Conservation (phyloP, 176 grass and related monocot species). For the Oryza nivara region DNA sequence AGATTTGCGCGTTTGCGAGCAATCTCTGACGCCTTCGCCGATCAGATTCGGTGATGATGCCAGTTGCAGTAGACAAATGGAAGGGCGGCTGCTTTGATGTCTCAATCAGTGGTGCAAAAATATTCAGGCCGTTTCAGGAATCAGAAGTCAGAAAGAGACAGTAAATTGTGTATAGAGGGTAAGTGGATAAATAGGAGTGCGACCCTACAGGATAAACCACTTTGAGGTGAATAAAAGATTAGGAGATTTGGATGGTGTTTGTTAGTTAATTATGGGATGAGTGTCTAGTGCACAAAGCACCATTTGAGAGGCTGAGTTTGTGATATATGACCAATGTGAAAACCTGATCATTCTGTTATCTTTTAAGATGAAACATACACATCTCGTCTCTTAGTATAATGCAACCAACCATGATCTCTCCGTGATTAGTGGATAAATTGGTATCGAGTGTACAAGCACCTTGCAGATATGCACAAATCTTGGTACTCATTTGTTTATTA, state of each 20-base stretch:
- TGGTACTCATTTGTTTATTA: neutral
- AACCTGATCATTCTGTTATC: neutral
- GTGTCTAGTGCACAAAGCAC: neutral
- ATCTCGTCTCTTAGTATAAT: neutral
- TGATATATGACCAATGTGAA: neutral
- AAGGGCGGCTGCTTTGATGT: neutral
- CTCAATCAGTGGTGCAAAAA: neutral
- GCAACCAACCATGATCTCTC: neutral
- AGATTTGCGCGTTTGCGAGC: neutral
- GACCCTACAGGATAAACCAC: neutral
- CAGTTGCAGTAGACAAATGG: neutral
- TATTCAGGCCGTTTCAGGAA: neutral
- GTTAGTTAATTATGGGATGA: neutral
- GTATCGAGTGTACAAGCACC: neutral
- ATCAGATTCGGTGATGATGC: neutral
- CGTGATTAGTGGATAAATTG: neutral
- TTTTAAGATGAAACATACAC: neutral
- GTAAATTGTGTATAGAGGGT: neutral
- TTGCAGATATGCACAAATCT: neutral
- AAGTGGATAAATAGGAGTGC: neutral
- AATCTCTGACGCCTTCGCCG: neutral
- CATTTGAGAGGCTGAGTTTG: neutral
- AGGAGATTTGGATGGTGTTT: neutral
- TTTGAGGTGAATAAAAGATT: neutral
- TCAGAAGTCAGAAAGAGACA: neutral